These are phyloP conservation scores for Backusella parvicylindrica DNA, from an alignment of 192 early-diverging fungal genomes.

Conservation along the genomic window DNA sequence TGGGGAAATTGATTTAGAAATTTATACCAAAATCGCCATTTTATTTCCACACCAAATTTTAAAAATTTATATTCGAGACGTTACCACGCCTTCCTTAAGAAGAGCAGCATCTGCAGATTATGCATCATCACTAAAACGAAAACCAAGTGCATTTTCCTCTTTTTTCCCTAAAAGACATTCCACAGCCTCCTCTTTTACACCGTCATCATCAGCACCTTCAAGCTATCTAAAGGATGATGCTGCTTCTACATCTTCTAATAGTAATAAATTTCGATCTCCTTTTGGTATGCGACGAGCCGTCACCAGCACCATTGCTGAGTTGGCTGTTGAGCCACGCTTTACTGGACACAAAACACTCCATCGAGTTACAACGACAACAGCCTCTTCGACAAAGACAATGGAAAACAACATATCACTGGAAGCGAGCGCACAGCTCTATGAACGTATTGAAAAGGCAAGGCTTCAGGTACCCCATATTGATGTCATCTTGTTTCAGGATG, in stretches of 20 bases:
- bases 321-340: neutral
- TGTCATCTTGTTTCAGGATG: neutral
- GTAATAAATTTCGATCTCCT: neutral
- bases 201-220: neutral
- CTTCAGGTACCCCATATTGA: neutral
- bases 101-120: neutral
- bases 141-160: neutral
- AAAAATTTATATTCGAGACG: conserved; percentile 84
- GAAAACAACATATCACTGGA: no score
- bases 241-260: neutral
- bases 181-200: neutral
- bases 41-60: conserved; percentile 66
- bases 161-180: neutral
- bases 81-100: conserved; percentile 32
- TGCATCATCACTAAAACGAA: neutral
- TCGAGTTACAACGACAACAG: neutral
- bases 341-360: neutral
- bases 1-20: conserved; percentile 83
- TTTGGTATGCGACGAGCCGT: neutral
- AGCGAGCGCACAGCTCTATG: neutral
- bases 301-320: neutral
- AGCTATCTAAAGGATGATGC: neutral
- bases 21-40: conserved; percentile 61
- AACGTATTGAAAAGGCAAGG: neutral
- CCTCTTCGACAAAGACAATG: neutral